Base-by-base conservation (phyloP, 106 monocot species). In the Phalaenopsis equestris region DNA sequence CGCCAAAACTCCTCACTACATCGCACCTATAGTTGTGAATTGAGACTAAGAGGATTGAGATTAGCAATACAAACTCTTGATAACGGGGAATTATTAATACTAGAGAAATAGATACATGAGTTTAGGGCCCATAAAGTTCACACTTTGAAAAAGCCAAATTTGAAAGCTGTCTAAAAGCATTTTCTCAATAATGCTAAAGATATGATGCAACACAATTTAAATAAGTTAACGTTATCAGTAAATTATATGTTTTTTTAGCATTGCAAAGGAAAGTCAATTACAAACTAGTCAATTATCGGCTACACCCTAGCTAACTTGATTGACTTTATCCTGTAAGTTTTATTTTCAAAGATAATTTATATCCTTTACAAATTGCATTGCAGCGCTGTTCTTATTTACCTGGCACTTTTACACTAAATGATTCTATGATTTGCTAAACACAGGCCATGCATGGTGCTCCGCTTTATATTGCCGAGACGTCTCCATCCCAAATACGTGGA, bases 371-470 rank as follows among this genome's bases (percentile, higher is more conserved):
- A 52, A 14, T 52, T 52, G 52, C 12, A 52, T 52, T 52, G 52
- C 52, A 0, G 52, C 12, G 52, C 52, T 14, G 14, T 52, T 52
- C 48, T 48, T 48, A 6, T 48, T 8, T 48, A 11, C 7, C 11
- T 48, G 48, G 7, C 0, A 48, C 6, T 61, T 61, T 19, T 30
- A 30, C 0, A 61, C 5, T 61, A 19, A 61, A 1, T 23, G 14
- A 65, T 21, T 23, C 10, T 65, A 10, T 6, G 24, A 23, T 65
- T 65, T 65, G 64, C 21, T 65, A 9, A 45, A n/a, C 42, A 52
- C 88, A 97, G 97, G 97, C 98, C 14, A 98, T 98, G 98, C 94
- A 94, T 84, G 92, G 98, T 81, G 98, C 92, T 78, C 98, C 98
- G 77, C 87, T 98, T 3, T 98, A 94, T 87, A 98, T 98, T 70